Evolutionary conservation across 306 rosid genomes (phyloP), one percentile per base, ranked within the genome.

Genomic region (Vigna unguiculata): DNA sequence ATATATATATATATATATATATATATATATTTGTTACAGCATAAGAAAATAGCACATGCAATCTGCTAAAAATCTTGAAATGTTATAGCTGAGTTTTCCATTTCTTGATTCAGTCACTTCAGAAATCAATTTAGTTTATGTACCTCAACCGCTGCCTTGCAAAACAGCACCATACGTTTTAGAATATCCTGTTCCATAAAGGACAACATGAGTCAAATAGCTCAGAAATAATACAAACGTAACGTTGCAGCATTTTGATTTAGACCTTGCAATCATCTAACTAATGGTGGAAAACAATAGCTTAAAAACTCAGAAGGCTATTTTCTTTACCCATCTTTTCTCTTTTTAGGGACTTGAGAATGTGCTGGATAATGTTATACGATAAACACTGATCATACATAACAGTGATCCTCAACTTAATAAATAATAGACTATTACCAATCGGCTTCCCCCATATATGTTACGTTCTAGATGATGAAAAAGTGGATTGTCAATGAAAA

Each of bases 141-240:
- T 86, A 92, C 97, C 92, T 92, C 96, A 75, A 90, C 89, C 59
- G 97, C 96, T 57, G 88, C 97, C 88, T 85, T 92, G 91, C 97
- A 92, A 76, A 92, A 92, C 74, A 92, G 78, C 72, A 76, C 78
- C 96, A 92, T 87, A 64, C 97, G 93, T 76, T 83, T 92, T 46
- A 92, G 83, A 81, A 90, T 80, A 66, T 92, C 97, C 97, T 92
- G 90, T 88, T 73, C 46, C 83, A 85, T 79, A 24, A 82, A 78
- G 22, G 47, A 45, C 72, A 81, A 36, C 47, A 64, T 67, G 54
- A 46, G 51, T 71, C 74, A 80, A 46, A 75, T 43, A 28, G 43
- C 28, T 41, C 68, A 20, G 9, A 79, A 83, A 76, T 58, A 59
- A 78, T 15, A 60, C 10, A 73, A 51, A 22, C 49, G 61, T 32